phyloP scores from a whole-genome alignment of 2,329 filamentous ascomycete genomes.

The Dactylellina parvicollis region DNA sequence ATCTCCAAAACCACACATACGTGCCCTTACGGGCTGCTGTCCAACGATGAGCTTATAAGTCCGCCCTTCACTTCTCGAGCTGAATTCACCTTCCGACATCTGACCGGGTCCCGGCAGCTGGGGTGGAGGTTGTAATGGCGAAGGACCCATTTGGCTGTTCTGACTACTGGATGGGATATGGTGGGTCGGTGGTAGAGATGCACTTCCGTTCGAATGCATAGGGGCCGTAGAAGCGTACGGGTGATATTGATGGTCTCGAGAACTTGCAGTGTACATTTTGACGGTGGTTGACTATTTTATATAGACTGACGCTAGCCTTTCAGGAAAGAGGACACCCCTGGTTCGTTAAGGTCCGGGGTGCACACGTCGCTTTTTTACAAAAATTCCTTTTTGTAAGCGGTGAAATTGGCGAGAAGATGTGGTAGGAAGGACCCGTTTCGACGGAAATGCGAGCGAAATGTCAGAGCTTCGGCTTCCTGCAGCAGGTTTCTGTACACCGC shows the following conservation, averaged over 20 bases:
- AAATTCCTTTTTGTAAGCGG: slow-evolving; percentile 33
- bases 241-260: slow-evolving; percentile 53
- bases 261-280: slow-evolving; percentile 53
- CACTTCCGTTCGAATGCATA: slow-evolving; percentile 52
- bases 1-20: slow-evolving; percentile 99
- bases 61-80: slow-evolving; percentile 61
- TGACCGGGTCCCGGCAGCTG: slow-evolving; percentile 52
- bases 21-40: slow-evolving; percentile 89
- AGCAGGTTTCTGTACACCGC: slow-evolving; percentile 38
- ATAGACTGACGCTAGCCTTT: slow-evolving; percentile 50
- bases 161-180: slow-evolving; percentile 37
- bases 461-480: slow-evolving; percentile 53
- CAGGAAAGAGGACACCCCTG: slow-evolving; percentile 51
- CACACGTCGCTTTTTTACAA: slow-evolving; percentile 50
- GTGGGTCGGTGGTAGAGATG: slow-evolving; percentile 43
- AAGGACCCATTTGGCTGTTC: slow-evolving; percentile 34
- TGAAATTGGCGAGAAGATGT: slow-evolving; percentile 52
- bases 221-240: slow-evolving; percentile 50
- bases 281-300: slow-evolving; percentile 50
- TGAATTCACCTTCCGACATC: slow-evolving; percentile 47
- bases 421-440: slow-evolving; percentile 51
- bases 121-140: slow-evolving; percentile 44
- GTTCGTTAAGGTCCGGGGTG: slow-evolving; percentile 52
- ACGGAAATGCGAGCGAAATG: slow-evolving; percentile 43
- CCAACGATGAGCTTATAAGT: slow-evolving; percentile 76